Conservation (phyloP, 2,329 filamentous ascomycete species). For the Claviceps sp. region DNA sequence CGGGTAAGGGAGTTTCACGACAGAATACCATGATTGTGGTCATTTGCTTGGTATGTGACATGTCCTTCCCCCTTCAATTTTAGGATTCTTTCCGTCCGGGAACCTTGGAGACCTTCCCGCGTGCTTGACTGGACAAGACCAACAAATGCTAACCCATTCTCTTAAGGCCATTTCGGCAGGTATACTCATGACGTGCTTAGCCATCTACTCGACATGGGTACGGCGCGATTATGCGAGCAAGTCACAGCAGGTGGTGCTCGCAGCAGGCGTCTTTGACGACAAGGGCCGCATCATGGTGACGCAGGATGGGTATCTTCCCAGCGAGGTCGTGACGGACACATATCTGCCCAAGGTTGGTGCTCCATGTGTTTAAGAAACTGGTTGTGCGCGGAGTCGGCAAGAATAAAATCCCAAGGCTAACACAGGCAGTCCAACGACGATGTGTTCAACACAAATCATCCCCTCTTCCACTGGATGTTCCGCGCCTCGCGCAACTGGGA, state of each 20-base stretch:
- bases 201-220: constrained; percentile 25
- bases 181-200: constrained; percentile 41
- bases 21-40: constrained; percentile 42
- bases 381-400: not conserved
- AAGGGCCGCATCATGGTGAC: constrained; percentile 55
- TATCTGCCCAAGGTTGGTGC: constrained; percentile 49
- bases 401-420: not conserved
- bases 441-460: constrained; percentile 61
- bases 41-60: constrained; percentile 46
- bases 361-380: not conserved
- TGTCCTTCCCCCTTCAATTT: not conserved
- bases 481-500: constrained; percentile 68
- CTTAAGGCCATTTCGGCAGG: constrained; percentile 50
- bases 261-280: constrained; percentile 52
- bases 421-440: constrained; percentile 28
- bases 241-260: constrained; percentile 47
- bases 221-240: constrained; percentile 41
- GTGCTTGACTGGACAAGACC: not conserved
- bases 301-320: constrained; percentile 55
- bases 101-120: not conserved
- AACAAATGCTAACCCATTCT: not conserved
- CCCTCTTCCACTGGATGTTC: constrained; percentile 80
- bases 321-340: constrained; percentile 64
- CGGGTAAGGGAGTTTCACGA: constrained; percentile 6
- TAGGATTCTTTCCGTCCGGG: not conserved